Percentiles rank a stretch among this genome's conserved stretches.
Conservation (phyloP, 179 eudicot genomes). For the Silene vulgaris region DNA sequence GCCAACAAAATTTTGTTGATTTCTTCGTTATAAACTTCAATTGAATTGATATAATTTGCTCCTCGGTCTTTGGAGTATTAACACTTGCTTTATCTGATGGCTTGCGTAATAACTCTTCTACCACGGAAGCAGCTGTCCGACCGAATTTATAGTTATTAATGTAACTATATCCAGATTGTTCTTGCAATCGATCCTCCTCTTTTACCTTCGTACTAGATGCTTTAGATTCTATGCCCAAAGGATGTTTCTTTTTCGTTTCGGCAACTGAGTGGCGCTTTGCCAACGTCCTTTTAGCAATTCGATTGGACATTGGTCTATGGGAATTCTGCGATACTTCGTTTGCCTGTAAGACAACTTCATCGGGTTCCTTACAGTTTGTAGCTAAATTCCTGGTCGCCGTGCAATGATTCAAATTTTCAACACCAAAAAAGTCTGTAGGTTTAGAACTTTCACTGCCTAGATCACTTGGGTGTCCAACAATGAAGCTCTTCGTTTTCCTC, state of each 20-base stretch:
- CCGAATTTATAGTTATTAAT: conserved; percentile 71
- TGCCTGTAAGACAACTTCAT: conserved; percentile 54
- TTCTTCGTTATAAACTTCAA: conserved; percentile 58
- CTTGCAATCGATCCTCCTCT: conserved; percentile 26
- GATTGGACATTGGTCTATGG: conserved; percentile 26
- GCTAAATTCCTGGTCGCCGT: conserved; percentile 33
- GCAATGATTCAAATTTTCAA: conserved; percentile 22
- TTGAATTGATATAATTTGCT: conserved; percentile 62
- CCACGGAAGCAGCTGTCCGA: conserved; percentile 53
- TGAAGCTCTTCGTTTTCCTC: conserved; percentile 25
- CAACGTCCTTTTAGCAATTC: conserved; percentile 26
- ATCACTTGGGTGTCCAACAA: conserved; percentile 27
- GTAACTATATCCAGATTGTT: conserved; percentile 34
- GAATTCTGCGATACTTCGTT: conserved; percentile 26
- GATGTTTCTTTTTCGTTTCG: conserved; percentile 36
- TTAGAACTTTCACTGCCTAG: conserved; percentile 26
- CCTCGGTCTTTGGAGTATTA: conserved; percentile 43
- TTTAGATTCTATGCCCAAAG: conserved; percentile 23
- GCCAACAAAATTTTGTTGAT: conserved; percentile 60
- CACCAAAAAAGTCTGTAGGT: conserved; percentile 14
- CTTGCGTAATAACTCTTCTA: conserved; percentile 55
- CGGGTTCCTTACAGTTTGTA: conserved; percentile 58
- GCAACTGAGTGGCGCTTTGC: conserved; percentile 30
- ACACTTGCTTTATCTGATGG: conserved; percentile 47
- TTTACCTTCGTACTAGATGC: conserved; percentile 22